phyloP scores from a whole-genome alignment of 306 rosid genomes.

The Quercus rubra region DNA sequence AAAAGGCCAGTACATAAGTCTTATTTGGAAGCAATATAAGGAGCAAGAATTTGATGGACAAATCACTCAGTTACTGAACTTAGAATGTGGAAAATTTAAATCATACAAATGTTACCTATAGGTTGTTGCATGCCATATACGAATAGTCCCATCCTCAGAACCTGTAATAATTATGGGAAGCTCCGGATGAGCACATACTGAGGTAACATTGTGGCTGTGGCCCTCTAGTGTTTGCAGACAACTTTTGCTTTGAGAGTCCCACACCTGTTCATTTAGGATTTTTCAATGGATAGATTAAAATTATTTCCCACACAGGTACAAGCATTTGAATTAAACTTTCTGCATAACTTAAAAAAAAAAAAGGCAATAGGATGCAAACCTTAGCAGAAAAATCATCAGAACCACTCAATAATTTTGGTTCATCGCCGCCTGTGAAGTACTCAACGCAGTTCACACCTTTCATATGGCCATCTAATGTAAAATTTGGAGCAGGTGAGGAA shows the following conservation, averaged over 20 bases:
- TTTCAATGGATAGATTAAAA: neutral
- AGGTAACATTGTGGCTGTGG: slow-evolving; percentile 32
- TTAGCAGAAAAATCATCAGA: slow-evolving; percentile 57
- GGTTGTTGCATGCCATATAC: slow-evolving; percentile 31
- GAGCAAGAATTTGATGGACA: too few relatives aligned
- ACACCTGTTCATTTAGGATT: slow-evolving; percentile 13
- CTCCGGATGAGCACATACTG: slow-evolving; percentile 34
- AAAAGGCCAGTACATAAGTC: too few relatives aligned
- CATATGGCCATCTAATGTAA: slow-evolving; percentile 53
- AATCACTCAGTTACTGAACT: too few relatives aligned
- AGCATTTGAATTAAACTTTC: neutral
- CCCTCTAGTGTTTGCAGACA: slow-evolving; percentile 38
- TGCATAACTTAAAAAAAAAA: neutral
- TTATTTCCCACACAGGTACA: neutral
- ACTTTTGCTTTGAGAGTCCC: slow-evolving; percentile 35
- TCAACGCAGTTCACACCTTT: slow-evolving; percentile 59
- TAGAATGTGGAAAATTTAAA: neutral
- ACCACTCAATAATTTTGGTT: slow-evolving; percentile 52
- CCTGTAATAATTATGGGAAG: slow-evolving; percentile 35
- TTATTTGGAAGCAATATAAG: too few relatives aligned
- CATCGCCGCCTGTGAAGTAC: slow-evolving; percentile 33
- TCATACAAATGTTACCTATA: slow-evolving; percentile 5
- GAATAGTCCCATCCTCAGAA: slow-evolving; percentile 36
- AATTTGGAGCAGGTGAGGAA: slow-evolving; percentile 41
- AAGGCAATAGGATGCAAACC: slow-evolving; percentile 10